These are phyloP conservation scores for Nakataea oryzae DNA, from an alignment of 2,329 filamentous ascomycete species.

Conservation along the genomic window DNA sequence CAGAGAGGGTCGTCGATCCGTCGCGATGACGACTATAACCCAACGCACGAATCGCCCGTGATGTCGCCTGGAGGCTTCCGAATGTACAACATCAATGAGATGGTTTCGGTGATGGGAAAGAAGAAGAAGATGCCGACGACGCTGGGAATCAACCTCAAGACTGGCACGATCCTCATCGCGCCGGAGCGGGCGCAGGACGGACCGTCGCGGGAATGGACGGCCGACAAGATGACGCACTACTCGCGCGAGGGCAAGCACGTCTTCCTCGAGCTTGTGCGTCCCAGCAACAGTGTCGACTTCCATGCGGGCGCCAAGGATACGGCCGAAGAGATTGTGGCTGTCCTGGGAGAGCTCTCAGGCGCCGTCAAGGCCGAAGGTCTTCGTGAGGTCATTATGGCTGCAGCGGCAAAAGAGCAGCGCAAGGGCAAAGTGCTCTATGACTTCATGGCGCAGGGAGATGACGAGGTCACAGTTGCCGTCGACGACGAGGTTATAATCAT, in stretches of 20 bases:
- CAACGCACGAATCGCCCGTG: constrained; percentile 21
- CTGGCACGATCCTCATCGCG: constrained; percentile 80
- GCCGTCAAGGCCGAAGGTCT: constrained; percentile 75
- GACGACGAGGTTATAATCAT: constrained; percentile 87
- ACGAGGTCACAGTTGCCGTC: constrained; percentile 84
- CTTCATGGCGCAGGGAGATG: constrained; percentile 91
- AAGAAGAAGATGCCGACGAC: constrained; percentile 98
- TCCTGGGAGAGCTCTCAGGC: constrained; percentile 81
- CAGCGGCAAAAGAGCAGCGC: constrained; percentile 58
- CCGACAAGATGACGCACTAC: constrained; percentile 93
- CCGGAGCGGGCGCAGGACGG: constrained; percentile 78
- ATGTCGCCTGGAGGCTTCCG: constrained; percentile 73
- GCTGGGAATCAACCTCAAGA: constrained; percentile 82
- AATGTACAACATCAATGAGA: constrained; percentile 94
- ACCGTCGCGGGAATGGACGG: constrained; percentile 83
- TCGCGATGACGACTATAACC: constrained; percentile 22
- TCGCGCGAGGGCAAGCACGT: constrained; percentile 97
- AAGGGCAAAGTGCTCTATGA: constrained; percentile 86
- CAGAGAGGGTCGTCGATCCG: constrained; percentile 11
- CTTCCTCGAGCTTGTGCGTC: constrained; percentile 83
- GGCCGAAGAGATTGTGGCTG: constrained; percentile 81
- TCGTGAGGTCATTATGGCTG: constrained; percentile 76
- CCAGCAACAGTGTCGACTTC: constrained; percentile 92
- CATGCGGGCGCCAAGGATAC: constrained; percentile 97
- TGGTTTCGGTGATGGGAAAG: constrained; percentile 94